Conservation (phyloP, 1,284 basidiomycete genomes). For the Leccinum huronense region DNA sequence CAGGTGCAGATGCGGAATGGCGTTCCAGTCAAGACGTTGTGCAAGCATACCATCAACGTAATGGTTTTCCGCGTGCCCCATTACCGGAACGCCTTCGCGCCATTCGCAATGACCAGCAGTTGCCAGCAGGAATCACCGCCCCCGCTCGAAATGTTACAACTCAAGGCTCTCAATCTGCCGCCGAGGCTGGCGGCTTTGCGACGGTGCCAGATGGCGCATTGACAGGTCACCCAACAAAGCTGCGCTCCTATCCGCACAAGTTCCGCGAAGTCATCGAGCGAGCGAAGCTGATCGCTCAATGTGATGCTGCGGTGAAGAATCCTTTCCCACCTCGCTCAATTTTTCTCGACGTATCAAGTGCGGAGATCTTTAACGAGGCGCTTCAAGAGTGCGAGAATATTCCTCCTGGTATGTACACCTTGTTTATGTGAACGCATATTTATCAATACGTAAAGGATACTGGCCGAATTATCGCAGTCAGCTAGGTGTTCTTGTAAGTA, state of each 20-base stretch:
- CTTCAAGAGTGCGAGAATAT: not conserved
- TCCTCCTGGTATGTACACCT: not conserved
- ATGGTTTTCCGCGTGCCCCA: not conserved
- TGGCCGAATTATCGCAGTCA: not conserved
- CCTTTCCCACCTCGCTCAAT: not conserved
- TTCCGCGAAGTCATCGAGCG: not conserved
- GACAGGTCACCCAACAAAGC: not conserved
- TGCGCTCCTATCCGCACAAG: not conserved
- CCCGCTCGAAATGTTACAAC: not conserved
- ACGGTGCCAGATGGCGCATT: not conserved
- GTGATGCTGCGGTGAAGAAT: not conserved
- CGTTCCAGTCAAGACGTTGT: not conserved
- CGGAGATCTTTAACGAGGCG: not conserved
- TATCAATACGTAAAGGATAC: not conserved
- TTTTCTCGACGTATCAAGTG: not conserved
- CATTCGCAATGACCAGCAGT: not conserved
- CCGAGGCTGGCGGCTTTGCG: not conserved
- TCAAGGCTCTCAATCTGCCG: not conserved
- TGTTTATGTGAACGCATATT: not conserved
- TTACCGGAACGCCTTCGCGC: not conserved
- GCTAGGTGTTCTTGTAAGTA: not conserved
- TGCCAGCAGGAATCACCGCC: not conserved
- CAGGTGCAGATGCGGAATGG: not conserved
- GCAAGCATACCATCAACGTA: not conserved
- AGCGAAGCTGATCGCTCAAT: not conserved